phyloP scores from a whole-genome alignment of 495 filamentous ascomycete species.

The Glonium stellatum region DNA sequence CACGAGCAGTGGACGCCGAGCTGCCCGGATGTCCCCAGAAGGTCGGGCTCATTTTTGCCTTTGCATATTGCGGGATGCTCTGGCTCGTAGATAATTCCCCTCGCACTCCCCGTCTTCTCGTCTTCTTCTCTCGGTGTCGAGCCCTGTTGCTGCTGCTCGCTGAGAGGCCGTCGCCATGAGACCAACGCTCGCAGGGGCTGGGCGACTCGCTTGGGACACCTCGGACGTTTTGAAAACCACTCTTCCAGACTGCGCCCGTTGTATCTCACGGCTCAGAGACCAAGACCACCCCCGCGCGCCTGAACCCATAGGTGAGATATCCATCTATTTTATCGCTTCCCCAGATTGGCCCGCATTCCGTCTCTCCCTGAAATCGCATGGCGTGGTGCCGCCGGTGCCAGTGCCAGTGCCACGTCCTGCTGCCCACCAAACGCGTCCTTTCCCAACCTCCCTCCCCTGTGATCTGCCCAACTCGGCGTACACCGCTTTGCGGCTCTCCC shows the following conservation, averaged over 20 bases:
- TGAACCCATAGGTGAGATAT: conserved; percentile 4
- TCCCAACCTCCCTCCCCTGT: background rate
- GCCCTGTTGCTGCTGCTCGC: background rate
- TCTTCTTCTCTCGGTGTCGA: background rate
- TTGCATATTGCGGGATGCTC: background rate
- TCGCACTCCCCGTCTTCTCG: background rate
- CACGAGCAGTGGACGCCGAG: conserved; percentile 1
- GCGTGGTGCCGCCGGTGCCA: conserved; percentile 3
- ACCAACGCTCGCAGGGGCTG: too few species aligned
- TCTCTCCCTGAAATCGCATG: background rate
- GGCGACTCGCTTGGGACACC: too few species aligned
- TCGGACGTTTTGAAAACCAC: background rate
- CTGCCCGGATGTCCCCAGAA: background rate
- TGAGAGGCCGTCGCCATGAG: background rate
- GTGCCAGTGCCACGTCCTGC: conserved; percentile 2
- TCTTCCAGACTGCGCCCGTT: background rate
- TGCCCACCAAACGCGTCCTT: conserved; percentile 3
- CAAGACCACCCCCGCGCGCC: background rate
- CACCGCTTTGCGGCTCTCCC: background rate
- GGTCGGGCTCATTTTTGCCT: conserved; percentile 1
- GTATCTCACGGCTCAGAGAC: background rate
- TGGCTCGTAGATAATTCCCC: background rate
- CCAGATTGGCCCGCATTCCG: conserved; percentile 2
- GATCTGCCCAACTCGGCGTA: background rate
- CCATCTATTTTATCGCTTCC: conserved; percentile 5